phyloP scores from a whole-genome alignment of 306 rosid species.

The barrel medic (Medicago truncatula) region DNA sequence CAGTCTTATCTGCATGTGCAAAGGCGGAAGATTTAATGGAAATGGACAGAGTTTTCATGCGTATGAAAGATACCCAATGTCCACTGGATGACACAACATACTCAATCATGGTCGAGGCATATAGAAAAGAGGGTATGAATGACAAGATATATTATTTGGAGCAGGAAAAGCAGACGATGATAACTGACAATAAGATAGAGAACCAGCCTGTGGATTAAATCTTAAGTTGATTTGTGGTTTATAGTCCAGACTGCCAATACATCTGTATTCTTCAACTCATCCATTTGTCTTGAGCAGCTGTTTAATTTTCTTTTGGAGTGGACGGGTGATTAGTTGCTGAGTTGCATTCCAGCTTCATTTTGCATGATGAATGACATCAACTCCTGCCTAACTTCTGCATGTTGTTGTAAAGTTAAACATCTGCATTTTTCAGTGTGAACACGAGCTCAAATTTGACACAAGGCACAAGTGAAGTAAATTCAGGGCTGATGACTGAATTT shows the following conservation, averaged over 20 bases:
- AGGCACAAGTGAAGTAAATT: too few species aligned
- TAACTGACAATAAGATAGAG: conserved; percentile 39
- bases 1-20: conserved; percentile 86
- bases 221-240: conserved; percentile 35
- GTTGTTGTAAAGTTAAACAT: conserved; percentile 35
- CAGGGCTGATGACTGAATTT: conserved; percentile 29
- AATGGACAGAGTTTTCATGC: conserved; percentile 86
- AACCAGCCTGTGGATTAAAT: conserved; percentile 34
- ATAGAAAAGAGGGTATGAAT: conserved; percentile 83
- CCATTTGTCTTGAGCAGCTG: conserved; percentile 36
- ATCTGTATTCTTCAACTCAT: conserved; percentile 40
- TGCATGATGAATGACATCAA: conserved; percentile 33
- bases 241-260: conserved; percentile 34
- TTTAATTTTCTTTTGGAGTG: conserved; percentile 25
- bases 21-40: conserved; percentile 92
- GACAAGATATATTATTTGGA: conserved; percentile 87
- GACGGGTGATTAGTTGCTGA: conserved; percentile 33
- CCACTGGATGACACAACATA: conserved; percentile 72
- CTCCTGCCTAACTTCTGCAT: conserved; percentile 29
- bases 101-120: conserved; percentile 73
- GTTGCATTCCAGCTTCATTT: conserved; percentile 40
- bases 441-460: neutral
- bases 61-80: conserved; percentile 81
- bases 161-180: conserved; percentile 57
- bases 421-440: conserved; percentile 13